phyloP scores from a whole-genome alignment of 2,329 filamentous ascomycete species.

The Chalaropsis thielavioides region DNA sequence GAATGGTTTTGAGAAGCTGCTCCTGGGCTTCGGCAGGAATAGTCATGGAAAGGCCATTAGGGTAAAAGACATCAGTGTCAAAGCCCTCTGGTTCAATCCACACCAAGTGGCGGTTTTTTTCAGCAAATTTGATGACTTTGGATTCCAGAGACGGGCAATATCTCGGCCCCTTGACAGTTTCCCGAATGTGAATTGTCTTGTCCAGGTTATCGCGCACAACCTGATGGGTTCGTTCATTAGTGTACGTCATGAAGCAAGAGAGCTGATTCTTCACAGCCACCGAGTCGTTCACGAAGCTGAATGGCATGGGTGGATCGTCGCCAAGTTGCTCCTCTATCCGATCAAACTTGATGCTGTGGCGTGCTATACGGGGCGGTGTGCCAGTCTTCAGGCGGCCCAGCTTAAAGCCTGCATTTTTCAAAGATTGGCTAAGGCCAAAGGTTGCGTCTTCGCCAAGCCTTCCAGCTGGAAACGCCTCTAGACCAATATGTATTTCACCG shows the following conservation, averaged over 20 bases:
- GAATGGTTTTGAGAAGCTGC: conserved; percentile 68
- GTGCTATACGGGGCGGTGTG: conserved; percentile 76
- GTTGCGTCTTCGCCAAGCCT: conserved; percentile 90
- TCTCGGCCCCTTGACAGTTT: conserved; percentile 82
- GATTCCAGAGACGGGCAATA: conserved; percentile 95
- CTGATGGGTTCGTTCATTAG: conserved; percentile 67
- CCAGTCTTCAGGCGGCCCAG: conserved; percentile 89
- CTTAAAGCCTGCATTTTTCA: conserved; percentile 75
- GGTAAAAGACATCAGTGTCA: conserved; percentile 77
- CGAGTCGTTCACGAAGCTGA: conserved; percentile 72
- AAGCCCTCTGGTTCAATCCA: conserved; percentile 98
- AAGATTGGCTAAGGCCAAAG: conserved; percentile 78
- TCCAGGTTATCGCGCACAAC: conserved; percentile 82
- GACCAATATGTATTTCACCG: conserved; percentile 89
- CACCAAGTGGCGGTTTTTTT: conserved; percentile 71
- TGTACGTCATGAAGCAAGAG: conserved; percentile 74
- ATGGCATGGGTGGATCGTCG: conserved; percentile 74
- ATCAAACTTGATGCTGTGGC: conserved; percentile 65
- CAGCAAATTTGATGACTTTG: conserved; percentile 75
- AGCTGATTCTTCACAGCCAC: conserved; percentile 73
- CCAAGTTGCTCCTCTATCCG: conserved; percentile 59
- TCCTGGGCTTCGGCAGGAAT: conserved; percentile 79
- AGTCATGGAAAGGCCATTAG: conserved; percentile 95
- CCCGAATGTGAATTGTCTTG: conserved; percentile 89
- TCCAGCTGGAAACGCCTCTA: conserved; percentile 72